Percentiles rank a stretch among this genome's conserved stretches.
Evolutionary conservation across 495 filamentous ascomycete species (phyloP).

Genomic region (Paragyromitra xinjiangensis): DNA sequence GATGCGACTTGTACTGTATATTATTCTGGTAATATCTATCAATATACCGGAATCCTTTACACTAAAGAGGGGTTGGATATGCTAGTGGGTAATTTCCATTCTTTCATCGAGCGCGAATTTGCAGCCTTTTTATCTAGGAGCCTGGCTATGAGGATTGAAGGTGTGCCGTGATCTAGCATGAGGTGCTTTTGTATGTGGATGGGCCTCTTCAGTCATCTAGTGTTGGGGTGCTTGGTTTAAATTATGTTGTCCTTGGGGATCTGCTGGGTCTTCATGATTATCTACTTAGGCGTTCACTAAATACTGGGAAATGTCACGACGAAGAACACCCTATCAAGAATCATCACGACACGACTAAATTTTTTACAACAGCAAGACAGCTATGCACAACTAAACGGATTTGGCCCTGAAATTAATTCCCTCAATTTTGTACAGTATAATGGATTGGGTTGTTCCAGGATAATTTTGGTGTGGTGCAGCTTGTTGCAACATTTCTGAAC

Average conservation of each 20-base stretch:
- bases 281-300: no score
- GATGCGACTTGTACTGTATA: conserved; percentile 8
- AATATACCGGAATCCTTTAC: not conserved
- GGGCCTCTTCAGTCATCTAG: not conserved
- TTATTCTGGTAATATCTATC: not conserved
- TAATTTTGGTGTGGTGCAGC: no score
- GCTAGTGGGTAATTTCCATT: not conserved
- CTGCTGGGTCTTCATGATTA: not conserved
- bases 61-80: conserved; percentile 11
- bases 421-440: no score
- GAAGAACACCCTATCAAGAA: no score
- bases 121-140: not conserved
- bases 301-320: no score
- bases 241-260: not conserved
- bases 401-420: no score
- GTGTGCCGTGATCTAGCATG: not conserved
- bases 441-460: no score
- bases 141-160: not conserved
- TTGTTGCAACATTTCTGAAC: no score
- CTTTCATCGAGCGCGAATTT: conserved; percentile 5
- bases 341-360: no score
- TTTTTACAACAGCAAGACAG: no score
- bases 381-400: no score
- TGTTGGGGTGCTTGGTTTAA: not conserved
- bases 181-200: not conserved